Conservation (phyloP, 2,329 filamentous ascomycete species). For the Talaromyces pinophilus region DNA sequence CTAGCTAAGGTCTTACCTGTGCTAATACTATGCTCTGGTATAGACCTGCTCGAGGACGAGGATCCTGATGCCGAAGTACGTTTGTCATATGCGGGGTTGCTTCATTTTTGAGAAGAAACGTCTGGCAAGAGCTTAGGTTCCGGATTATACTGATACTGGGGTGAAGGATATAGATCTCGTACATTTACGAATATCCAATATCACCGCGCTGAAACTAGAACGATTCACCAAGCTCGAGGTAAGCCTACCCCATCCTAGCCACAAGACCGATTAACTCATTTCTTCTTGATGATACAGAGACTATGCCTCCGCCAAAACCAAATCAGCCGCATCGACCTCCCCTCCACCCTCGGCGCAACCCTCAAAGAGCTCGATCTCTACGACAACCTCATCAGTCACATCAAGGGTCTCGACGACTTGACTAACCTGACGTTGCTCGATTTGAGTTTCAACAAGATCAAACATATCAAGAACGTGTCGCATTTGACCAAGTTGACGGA, state of each 20-base stretch:
- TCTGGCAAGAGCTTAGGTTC: background rate
- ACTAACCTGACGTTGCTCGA: conserved; percentile 77
- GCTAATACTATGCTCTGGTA: background rate
- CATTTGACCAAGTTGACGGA: conserved; percentile 78
- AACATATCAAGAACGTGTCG: conserved; percentile 87
- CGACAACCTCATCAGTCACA: conserved; percentile 89
- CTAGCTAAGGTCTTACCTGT: background rate
- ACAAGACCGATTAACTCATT: background rate
- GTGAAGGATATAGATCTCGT: conserved; percentile 78
- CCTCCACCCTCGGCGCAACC: conserved; percentile 64
- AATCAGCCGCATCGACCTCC: conserved; percentile 77
- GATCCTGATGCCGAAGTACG: conserved; percentile 55
- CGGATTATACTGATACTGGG: background rate
- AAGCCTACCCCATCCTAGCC: conserved; percentile 23
- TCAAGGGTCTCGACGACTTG: conserved; percentile 78
- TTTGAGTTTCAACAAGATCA: conserved; percentile 98
- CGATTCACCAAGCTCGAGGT: conserved; percentile 74
- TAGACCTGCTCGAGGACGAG: conserved; percentile 62
- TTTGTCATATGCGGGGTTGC: conserved; percentile 8
- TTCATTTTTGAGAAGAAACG: background rate
- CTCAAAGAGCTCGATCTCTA: conserved; percentile 89
- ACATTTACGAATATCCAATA: conserved; percentile 80
- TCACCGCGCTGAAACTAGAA: conserved; percentile 75
- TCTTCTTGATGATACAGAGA: conserved; percentile 46
- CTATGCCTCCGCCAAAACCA: conserved; percentile 92